These are phyloP conservation scores for Chiua virens DNA, from an alignment of 768 basidiomycete species.

Conservation along the genomic window DNA sequence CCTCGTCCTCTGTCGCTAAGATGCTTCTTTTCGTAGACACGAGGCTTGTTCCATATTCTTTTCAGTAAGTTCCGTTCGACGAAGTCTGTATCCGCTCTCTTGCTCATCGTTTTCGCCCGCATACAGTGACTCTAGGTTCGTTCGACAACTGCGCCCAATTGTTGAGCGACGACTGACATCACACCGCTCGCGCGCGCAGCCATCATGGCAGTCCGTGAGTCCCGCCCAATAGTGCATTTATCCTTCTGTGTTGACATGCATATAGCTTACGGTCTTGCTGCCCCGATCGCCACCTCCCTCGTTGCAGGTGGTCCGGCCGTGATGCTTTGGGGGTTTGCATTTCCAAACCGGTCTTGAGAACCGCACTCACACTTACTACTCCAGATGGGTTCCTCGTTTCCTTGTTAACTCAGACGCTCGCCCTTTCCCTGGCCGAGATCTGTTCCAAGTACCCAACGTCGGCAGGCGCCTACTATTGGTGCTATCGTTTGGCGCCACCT, in stretches of 20 bases:
- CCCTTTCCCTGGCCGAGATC: conserved; percentile 57
- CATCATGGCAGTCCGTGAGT: conserved; percentile 63
- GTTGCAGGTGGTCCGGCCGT: conserved; percentile 54
- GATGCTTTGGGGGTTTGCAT: conserved; percentile 57
- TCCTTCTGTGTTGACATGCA: conserved; percentile 1
- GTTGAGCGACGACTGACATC: not conserved
- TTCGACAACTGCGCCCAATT: not conserved
- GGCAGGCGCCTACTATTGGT: conserved; percentile 67
- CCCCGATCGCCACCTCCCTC: conserved; percentile 56
- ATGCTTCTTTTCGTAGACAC: conserved; percentile 33
- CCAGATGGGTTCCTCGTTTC: conserved; percentile 55
- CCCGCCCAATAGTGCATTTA: not conserved
- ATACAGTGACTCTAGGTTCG: conserved; percentile 50
- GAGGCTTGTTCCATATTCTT: conserved; percentile 51
- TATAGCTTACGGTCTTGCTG: conserved; percentile 54
- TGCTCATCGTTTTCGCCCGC: not conserved
- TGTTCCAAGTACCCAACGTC: conserved; percentile 62
- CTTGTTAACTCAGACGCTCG: conserved; percentile 45
- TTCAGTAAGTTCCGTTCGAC: conserved; percentile 43
- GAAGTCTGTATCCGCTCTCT: not conserved
- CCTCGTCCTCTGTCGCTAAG: not conserved
- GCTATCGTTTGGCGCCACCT: conserved; percentile 57
- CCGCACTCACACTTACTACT: not conserved
- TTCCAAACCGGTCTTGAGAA: not conserved
- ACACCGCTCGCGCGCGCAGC: conserved; percentile 32